phyloP scores from a whole-genome alignment of 2,329 filamentous ascomycete genomes.

The Hypoxylon sp. region DNA sequence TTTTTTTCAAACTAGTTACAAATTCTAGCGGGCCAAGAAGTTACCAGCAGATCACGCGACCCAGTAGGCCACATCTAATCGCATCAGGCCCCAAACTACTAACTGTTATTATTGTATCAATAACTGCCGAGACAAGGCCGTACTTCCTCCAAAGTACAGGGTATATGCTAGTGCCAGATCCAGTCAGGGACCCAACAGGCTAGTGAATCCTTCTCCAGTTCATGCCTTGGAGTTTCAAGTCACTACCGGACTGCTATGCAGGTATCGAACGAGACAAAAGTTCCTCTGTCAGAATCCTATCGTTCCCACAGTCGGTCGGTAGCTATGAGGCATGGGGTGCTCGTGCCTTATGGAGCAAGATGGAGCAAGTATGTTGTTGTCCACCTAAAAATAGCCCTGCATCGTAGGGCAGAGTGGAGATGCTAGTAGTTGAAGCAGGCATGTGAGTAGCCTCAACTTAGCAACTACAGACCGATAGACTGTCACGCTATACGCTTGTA shows the following conservation, averaged over 20 bases:
- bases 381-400: conserved; percentile 33
- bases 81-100: conserved; percentile 12
- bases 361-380: neutral
- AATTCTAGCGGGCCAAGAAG: neutral
- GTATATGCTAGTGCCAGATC: conserved; percentile 14
- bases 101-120: neutral
- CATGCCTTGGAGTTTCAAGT: conserved; percentile 29
- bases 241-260: conserved; percentile 1
- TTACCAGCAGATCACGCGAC: conserved; percentile 6
- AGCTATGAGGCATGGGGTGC: conserved; percentile 7
- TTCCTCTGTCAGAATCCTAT: conserved; percentile 5
- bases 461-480: conserved; percentile 6
- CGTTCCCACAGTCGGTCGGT: conserved; percentile 17
- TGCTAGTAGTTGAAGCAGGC: neutral
- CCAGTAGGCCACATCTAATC: conserved; percentile 1
- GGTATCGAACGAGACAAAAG: conserved; percentile 12
- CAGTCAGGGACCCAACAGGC: conserved; percentile 10
- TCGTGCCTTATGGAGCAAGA: conserved; percentile 3
- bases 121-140: conserved; percentile 15
- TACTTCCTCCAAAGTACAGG: conserved; percentile 19
- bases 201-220: conserved; percentile 31
- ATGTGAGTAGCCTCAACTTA: conserved; percentile 13
- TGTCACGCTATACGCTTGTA: conserved; percentile 4
- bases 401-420: conserved; percentile 28
- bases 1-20: conserved; percentile 15